Percentiles rank a stretch among this genome's conserved stretches.
These are phyloP conservation scores for Botrytis elliptica DNA, from an alignment of 2,329 filamentous ascomycete species.

Conservation along the genomic window DNA sequence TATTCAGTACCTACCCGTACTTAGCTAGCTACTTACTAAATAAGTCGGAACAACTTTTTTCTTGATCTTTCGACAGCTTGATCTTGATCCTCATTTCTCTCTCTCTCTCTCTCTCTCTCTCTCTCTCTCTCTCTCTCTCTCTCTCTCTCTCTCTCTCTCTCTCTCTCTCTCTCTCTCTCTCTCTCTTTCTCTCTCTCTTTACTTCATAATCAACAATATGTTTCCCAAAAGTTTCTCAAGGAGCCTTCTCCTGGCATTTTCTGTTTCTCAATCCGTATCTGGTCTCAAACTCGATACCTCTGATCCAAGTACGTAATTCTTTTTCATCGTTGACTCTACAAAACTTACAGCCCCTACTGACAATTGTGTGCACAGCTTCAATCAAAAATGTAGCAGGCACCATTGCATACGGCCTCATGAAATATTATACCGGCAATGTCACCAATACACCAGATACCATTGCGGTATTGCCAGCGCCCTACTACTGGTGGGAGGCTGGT, in stretches of 20 bases:
- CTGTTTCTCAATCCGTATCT: constrained; percentile 1
- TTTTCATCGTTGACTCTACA: neutral
- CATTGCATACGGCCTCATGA: constrained; percentile 60
- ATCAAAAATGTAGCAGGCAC: constrained; percentile 60
- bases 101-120: neutral
- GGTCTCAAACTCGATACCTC: constrained; percentile 17
- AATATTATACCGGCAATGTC: constrained; percentile 62
- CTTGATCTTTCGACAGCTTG: too few relatives aligned
- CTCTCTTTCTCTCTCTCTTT: neutral
- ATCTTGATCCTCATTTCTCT: neutral
- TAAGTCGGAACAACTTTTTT: neutral
- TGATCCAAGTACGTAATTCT: constrained; percentile 1
- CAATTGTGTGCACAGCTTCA: constrained; percentile 47
- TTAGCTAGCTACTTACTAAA: neutral
- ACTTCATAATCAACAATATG: constrained; percentile 16
- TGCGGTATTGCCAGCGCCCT: constrained; percentile 62
- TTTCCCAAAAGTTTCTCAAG: neutral
- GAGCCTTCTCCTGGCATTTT: neutral
- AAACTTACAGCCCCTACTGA: neutral
- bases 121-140: neutral
- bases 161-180: too few relatives aligned
- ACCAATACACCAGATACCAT: constrained; percentile 55
- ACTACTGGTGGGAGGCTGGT: constrained; percentile 58
- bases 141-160: neutral
- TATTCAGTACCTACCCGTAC: neutral